Evolutionary conservation across 1,284 basidiomycete genomes (phyloP).

Genomic region (Cutaneotrichosporon spelunceum): DNA sequence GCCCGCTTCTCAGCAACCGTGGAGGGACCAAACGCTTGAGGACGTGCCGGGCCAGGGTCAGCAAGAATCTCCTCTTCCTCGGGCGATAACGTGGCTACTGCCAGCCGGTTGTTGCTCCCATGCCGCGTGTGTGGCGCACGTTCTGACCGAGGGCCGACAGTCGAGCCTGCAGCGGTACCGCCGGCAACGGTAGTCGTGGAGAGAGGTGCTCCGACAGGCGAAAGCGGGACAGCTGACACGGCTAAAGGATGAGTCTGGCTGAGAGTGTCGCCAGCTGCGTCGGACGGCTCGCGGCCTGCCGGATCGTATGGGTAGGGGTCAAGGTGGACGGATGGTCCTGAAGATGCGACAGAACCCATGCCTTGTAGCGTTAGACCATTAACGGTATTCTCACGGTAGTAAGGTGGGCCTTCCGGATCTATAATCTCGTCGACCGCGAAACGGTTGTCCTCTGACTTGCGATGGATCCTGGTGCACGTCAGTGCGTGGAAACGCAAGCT

Average conservation of each 20-base stretch:
- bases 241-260: not conserved
- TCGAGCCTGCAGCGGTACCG: not conserved
- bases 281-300: not conserved
- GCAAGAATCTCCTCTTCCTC: not conserved
- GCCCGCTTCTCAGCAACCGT: not conserved
- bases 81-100: not conserved
- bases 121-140: not conserved
- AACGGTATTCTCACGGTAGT: not conserved
- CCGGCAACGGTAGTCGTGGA: not conserved
- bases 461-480: not conserved
- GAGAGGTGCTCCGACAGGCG: not conserved
- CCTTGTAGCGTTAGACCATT: not conserved
- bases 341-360: not conserved
- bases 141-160: not conserved
- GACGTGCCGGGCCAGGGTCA: not conserved
- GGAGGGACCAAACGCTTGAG: not conserved
- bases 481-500: not conserved
- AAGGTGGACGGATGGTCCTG: not conserved
- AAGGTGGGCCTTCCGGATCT: not conserved
- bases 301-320: not conserved
- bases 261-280: not conserved
- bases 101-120: conserved; percentile 5
- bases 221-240: not conserved
- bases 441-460: not conserved
- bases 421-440: conserved; percentile 2